Evolutionary conservation across 306 rosid genomes (phyloP), one percentile per base, ranked within the genome.

Genomic region (Mimosa bimucronata): DNA sequence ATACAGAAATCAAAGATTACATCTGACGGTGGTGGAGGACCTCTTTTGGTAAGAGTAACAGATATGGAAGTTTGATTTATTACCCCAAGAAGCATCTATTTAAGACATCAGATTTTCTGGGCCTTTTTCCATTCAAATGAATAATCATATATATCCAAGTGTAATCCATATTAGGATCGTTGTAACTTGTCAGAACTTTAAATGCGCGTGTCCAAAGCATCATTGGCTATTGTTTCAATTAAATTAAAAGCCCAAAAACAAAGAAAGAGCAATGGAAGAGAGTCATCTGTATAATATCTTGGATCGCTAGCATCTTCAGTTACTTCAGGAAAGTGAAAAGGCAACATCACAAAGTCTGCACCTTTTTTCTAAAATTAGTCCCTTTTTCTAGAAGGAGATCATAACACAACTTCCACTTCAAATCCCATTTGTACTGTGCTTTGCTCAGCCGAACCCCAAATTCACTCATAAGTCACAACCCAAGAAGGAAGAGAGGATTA

Each of bases 271-370:
- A 71, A 41, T 12, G 37, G 53, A 69, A 69, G 38, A 34, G 38
- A 10, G 30, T 25, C 53, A 23, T 60, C 25, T 30, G 18, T 31
- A 15, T 48, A 11, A 4, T 34, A 34, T 40, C 40, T 15, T 21
- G 25, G 61, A 74, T 37, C 77, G 34, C 9, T 41, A 19, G 15
- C 72, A 73, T 55, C 42, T 42, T 37, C 26, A 44, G 9, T n/a
- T 41, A 21, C 71, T 66, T 82, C 58, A 23, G 57, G 62, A 14
- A 66, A 74, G 71, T 25, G 14, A 45, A 16, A 29, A 73, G 66
- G 79, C 52, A 71, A 37, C 60, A 30, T 50, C 57, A 14, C 53
- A 65, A 77, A 73, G 28, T 58, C 76, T 26, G 30, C 19, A 65
- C 48, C 29, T 6, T 34, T 45, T 45, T 34, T 30, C 30, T 57